Evolutionary conservation across 2,329 filamentous ascomycete species (phyloP).

Genomic region (Leptodontidium sp.): DNA sequence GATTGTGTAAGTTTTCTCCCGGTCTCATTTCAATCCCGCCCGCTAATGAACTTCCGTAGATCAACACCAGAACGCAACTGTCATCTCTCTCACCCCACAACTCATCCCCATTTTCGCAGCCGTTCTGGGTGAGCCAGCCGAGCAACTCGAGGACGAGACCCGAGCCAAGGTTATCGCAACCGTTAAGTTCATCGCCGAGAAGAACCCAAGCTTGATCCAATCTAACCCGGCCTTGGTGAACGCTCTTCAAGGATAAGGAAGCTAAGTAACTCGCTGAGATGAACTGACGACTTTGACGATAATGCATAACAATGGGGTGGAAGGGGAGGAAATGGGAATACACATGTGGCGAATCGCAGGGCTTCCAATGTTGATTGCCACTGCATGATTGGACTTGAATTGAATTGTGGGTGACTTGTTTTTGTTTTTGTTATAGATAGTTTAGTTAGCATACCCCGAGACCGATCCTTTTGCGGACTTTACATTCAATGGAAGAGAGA

Average conservation of each 20-base stretch:
- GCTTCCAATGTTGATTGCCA: background rate
- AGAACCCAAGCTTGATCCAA: slow-evolving; percentile 42
- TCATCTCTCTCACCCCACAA: slow-evolving; percentile 73
- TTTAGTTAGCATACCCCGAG: slow-evolving; percentile 23
- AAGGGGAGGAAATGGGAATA: slow-evolving; percentile 1
- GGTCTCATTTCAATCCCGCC: background rate
- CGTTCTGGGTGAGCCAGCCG: slow-evolving; percentile 74
- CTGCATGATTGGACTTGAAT: slow-evolving; percentile 3
- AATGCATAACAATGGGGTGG: slow-evolving; percentile 14
- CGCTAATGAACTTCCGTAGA: slow-evolving; percentile 52
- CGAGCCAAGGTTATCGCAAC: slow-evolving; percentile 71
- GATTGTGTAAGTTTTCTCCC: slow-evolving; percentile 71
- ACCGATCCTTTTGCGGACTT: slow-evolving; percentile 15
- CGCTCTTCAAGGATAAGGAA: slow-evolving; percentile 25
- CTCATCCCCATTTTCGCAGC: slow-evolving; percentile 76
- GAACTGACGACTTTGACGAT: slow-evolving; percentile 37
- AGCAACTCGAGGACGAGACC: slow-evolving; percentile 78
- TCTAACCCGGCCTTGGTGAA: slow-evolving; percentile 39
- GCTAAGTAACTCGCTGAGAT: slow-evolving; percentile 23
- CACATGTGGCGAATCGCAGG: background rate
- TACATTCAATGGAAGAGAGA: slow-evolving; percentile 7
- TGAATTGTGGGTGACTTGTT: background rate
- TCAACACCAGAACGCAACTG: slow-evolving; percentile 71
- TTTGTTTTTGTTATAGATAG: slow-evolving; percentile 12
- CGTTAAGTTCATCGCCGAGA: slow-evolving; percentile 53